A percentile compares a stretch with the other conserved stretches of the same genome.
Evolutionary conservation across 2,329 filamentous ascomycete genomes (phyloP).

Genomic region (Colletotrichum chrysophilum): DNA sequence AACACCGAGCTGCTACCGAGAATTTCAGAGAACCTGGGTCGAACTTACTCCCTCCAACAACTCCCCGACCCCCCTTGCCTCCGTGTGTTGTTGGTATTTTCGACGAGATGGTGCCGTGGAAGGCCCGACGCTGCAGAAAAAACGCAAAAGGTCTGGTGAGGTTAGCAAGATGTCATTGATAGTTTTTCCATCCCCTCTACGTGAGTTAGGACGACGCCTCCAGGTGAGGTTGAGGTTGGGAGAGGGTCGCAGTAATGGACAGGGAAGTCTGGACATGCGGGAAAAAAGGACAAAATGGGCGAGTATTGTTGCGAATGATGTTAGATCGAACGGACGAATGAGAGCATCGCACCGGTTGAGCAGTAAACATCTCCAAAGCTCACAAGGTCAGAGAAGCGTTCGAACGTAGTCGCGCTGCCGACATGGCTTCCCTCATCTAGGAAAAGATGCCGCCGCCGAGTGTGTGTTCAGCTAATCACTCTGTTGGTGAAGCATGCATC

Average conservation of each 20-base stretch:
- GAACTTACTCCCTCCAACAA: background rate
- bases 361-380: background rate
- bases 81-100: background rate
- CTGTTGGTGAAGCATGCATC: background rate
- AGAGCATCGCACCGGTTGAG: background rate
- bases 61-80: background rate
- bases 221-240: background rate
- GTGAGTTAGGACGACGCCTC: conserved; percentile 10
- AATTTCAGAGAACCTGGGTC: background rate
- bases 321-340: background rate
- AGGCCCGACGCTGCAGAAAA: conserved; percentile 1
- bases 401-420: background rate
- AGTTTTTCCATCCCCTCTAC: background rate
- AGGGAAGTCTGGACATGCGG: conserved; percentile 2
- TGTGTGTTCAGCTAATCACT: background rate
- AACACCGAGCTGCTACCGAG: background rate
- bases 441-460: background rate
- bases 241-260: background rate
- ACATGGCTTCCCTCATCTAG: background rate
- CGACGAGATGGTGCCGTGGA: conserved; percentile 18
- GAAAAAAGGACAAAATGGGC: background rate
- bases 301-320: conserved; percentile 11
- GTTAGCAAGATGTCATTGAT: background rate
- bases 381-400: background rate
- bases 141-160: background rate